A percentile compares a stretch with the other conserved stretches of the same genome.
phyloP scores from a whole-genome alignment of 2,329 filamentous ascomycete species.

The Lecanosticta acicola region DNA sequence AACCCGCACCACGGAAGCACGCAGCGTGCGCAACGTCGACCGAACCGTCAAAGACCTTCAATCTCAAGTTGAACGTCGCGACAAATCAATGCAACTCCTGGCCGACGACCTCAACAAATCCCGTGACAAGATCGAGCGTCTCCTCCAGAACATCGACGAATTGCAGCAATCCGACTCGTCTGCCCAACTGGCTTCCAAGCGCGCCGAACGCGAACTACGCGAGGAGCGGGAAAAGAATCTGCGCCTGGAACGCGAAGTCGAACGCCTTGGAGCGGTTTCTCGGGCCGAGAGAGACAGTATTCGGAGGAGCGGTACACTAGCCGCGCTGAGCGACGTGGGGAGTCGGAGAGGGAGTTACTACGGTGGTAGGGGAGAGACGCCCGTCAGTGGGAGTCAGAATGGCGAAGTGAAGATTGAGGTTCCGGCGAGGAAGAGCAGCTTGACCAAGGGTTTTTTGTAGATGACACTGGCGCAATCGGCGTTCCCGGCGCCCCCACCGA shows the following conservation, averaged over 20 bases:
- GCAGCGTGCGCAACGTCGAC: constrained; percentile 86
- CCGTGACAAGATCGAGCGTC: constrained; percentile 84
- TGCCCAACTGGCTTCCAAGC: constrained; percentile 72
- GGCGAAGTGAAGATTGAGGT: constrained; percentile 35
- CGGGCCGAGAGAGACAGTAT: constrained; percentile 53
- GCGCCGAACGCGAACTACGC: constrained; percentile 81
- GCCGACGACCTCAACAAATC: constrained; percentile 78
- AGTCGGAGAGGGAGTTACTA: constrained; percentile 38
- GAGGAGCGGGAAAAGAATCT: constrained; percentile 80
- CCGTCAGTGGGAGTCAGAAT: constrained; percentile 19
- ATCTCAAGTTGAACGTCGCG: constrained; percentile 83
- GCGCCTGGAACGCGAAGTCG: constrained; percentile 80
- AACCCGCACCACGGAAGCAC: constrained; percentile 71
- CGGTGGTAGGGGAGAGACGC: constrained; percentile 33
- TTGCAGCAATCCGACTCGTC: constrained; percentile 81
- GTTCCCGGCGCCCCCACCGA: not conserved
- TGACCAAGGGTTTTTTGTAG: constrained; percentile 49
- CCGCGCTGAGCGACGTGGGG: constrained; percentile 39
- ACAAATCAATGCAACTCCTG: constrained; percentile 75
- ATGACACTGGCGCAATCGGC: constrained; percentile 18
- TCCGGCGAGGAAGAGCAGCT: constrained; percentile 39
- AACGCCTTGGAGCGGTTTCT: constrained; percentile 60
- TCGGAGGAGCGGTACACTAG: constrained; percentile 28
- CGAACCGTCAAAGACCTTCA: constrained; percentile 91
- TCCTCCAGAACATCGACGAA: constrained; percentile 87